phyloP scores from a whole-genome alignment of 257 asterid species.

The Lycium ferocissimum region DNA sequence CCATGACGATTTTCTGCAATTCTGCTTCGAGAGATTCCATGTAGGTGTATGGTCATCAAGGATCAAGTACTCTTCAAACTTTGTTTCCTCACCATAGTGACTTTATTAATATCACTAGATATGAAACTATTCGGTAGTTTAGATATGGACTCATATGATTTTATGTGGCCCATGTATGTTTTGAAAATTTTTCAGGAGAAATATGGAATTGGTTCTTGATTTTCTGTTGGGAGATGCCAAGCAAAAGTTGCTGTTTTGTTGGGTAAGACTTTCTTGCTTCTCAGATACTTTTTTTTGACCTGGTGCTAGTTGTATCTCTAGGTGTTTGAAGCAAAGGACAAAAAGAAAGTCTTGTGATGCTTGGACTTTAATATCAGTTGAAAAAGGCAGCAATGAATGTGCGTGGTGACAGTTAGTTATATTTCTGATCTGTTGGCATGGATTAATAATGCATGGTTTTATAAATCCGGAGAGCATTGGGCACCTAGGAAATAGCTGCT shows the following conservation, averaged over 20 bases:
- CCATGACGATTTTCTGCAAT: slow-evolving; percentile 78
- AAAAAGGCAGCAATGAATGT: neutral
- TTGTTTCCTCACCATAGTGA: slow-evolving; percentile 36
- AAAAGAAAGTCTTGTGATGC: slow-evolving; percentile 9
- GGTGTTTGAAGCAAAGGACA: neutral
- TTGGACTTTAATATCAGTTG: neutral
- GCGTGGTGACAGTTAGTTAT: neutral
- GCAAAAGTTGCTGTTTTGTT: slow-evolving; percentile 67
- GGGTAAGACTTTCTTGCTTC: slow-evolving; percentile 60
- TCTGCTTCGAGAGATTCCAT: slow-evolving; percentile 76
- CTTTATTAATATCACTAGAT: slow-evolving; percentile 19
- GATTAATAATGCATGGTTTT: neutral
- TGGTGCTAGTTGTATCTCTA: neutral
- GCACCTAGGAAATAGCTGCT: neutral
- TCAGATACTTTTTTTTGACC: neutral
- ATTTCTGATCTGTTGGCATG: neutral
- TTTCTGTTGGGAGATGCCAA: slow-evolving; percentile 66
- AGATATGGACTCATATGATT: slow-evolving; percentile 9
- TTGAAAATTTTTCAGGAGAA: slow-evolving; percentile 64
- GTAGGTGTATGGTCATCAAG: slow-evolving; percentile 92
- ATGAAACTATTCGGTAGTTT: slow-evolving; percentile 1
- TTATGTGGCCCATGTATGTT: slow-evolving; percentile 27
- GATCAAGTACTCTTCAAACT: slow-evolving; percentile 64
- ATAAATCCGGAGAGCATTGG: neutral
- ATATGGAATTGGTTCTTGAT: slow-evolving; percentile 68